These are phyloP conservation scores for Sporothrix dimorphospora DNA, from an alignment of 2,329 filamentous ascomycete genomes.

Conservation along the genomic window DNA sequence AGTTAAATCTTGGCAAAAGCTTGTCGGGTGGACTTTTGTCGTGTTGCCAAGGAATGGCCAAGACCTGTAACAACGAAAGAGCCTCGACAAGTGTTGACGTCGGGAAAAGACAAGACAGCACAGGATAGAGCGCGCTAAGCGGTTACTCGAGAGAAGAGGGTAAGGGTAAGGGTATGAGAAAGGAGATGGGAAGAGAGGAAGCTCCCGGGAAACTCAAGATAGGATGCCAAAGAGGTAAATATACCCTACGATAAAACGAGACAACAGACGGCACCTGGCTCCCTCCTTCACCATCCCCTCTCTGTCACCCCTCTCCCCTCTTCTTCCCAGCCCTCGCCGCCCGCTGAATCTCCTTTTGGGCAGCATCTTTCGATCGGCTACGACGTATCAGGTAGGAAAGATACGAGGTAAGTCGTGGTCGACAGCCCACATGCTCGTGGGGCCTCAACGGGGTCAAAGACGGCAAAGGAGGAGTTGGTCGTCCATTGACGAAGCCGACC, in stretches of 20 bases:
- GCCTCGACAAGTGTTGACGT: neutral
- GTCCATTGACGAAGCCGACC: no score
- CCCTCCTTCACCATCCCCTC: neutral
- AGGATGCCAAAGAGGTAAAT: conserved; percentile 1
- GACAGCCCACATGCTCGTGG: no score
- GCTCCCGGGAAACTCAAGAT: neutral
- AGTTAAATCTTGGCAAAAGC: conserved; percentile 5
- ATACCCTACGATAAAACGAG: neutral
- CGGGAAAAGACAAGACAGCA: neutral
- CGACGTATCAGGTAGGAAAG: neutral
- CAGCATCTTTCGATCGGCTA: neutral
- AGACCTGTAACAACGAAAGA: neutral
- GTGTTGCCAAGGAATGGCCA: neutral
- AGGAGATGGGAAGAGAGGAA: neutral
- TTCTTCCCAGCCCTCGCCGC: no score
- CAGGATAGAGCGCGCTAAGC: neutral
- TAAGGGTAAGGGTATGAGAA: neutral
- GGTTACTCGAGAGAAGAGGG: neutral
- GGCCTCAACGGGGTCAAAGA: no score
- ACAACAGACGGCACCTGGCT: neutral
- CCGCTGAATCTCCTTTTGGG: neutral
- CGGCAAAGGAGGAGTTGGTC: no score
- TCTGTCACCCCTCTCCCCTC: neutral
- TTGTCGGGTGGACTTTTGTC: neutral
- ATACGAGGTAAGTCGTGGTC: neutral